A percentile compares a stretch with the other conserved stretches of the same genome.
Conservation (phyloP, 768 basidiomycete genomes). For the Lyophyllum semitale region DNA sequence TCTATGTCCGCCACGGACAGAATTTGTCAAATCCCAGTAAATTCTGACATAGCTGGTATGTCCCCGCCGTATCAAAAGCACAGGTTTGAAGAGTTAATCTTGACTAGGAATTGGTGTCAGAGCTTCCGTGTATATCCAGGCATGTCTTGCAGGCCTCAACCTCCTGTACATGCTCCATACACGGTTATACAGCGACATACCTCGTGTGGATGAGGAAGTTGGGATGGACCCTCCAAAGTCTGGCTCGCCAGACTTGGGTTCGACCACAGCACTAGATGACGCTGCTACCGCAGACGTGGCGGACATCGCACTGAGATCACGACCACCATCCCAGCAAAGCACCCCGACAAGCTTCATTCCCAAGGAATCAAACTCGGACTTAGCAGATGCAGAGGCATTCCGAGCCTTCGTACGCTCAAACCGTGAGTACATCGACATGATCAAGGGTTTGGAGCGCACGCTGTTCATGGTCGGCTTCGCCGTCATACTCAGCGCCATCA, state of each 20-base stretch:
- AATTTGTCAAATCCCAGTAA: not conserved
- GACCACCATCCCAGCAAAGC: too few relatives aligned
- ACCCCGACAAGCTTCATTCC: too few relatives aligned
- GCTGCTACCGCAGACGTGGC: too few relatives aligned
- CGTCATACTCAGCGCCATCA: conserved; percentile 1
- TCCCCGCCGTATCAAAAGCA: not conserved
- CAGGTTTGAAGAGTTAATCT: not conserved
- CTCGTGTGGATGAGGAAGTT: too few relatives aligned
- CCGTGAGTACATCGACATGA: not conserved
- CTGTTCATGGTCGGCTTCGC: conserved; percentile 6
- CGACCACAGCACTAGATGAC: too few relatives aligned
- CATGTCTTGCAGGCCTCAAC: not conserved
- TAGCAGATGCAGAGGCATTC: not conserved
- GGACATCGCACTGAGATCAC: too few relatives aligned
- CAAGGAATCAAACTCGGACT: too few relatives aligned
- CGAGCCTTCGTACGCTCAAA: not conserved
- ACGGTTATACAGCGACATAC: not conserved
- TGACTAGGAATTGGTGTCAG: not conserved
- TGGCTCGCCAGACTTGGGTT: too few relatives aligned
- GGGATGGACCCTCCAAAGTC: too few relatives aligned
- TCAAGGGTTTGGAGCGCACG: not conserved
- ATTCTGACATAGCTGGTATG: conserved; percentile 1
- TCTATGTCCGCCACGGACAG: not conserved
- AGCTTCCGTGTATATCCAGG: not conserved
- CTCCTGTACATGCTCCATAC: not conserved